Evolutionary conservation across 352 stramenopile species (phyloP).

Genomic region (Pythium scleroteichum): DNA sequence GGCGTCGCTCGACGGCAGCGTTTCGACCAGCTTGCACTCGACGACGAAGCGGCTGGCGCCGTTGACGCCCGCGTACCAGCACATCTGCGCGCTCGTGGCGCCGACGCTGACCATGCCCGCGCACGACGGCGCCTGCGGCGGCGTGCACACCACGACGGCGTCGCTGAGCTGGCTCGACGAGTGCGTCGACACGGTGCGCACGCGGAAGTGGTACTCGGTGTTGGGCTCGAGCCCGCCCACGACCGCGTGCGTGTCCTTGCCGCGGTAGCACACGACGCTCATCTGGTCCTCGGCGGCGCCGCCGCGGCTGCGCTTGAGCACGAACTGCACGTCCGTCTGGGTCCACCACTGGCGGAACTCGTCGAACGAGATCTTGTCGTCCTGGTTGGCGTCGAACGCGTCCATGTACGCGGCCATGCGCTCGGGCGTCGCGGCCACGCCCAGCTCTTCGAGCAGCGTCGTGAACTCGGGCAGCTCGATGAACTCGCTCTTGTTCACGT

Average conservation of each 20-base stretch:
- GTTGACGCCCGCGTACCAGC: constrained; percentile 79
- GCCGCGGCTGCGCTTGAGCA: constrained; percentile 72
- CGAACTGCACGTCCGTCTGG: constrained; percentile 73
- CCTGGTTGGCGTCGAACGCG: constrained; percentile 77
- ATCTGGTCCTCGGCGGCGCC: constrained; percentile 39
- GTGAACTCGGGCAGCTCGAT: constrained; percentile 86
- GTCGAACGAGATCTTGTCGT: constrained; percentile 84
- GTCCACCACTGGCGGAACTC: constrained; percentile 92
- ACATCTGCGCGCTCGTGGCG: constrained; percentile 54
- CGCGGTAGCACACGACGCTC: constrained; percentile 74
- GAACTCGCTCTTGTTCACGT: constrained; percentile 68
- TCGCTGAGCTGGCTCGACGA: constrained; percentile 77
- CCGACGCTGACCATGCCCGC: constrained; percentile 58
- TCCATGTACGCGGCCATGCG: constrained; percentile 81
- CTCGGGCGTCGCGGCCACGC: constrained; percentile 76
- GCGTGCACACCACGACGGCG: constrained; percentile 70
- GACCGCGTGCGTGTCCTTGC: constrained; percentile 39
- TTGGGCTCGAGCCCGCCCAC: constrained; percentile 82
- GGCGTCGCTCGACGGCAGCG: constrained; percentile 29
- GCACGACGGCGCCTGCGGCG: constrained; percentile 53
- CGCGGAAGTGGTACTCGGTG: constrained; percentile 80
- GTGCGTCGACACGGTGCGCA: constrained; percentile 77
- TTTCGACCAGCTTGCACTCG: constrained; percentile 77
- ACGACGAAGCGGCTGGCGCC: constrained; percentile 74
- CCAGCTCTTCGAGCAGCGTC: constrained; percentile 84